These are phyloP conservation scores for Lichtheimia ramosa DNA, from an alignment of 371 early-diverging fungal species.

Conservation along the genomic window DNA sequence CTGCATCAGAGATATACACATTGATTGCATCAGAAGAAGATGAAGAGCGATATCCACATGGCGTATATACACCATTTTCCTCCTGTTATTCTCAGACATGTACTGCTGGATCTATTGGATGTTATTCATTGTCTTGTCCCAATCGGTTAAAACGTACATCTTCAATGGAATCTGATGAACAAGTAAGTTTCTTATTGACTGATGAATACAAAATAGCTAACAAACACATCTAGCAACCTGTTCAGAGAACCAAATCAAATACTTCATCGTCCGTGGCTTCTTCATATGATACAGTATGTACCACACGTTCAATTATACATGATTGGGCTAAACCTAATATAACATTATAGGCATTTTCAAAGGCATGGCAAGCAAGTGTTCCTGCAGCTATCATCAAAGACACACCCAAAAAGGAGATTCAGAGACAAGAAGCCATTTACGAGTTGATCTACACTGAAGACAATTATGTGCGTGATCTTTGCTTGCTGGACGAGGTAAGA, in stretches of 20 bases:
- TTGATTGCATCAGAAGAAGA: constrained; percentile 9
- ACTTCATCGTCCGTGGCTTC: constrained; percentile 15
- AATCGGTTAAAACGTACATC: background rate
- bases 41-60: constrained; percentile 22
- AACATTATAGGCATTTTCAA: constrained; percentile 30
- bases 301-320: background rate
- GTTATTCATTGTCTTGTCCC: background rate
- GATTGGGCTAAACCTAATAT: background rate
- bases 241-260: background rate
- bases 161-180: too few species aligned
- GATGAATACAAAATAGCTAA: too few species aligned
- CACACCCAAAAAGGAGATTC: constrained; percentile 74
- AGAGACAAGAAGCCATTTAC: constrained; percentile 92
- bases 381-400: constrained; percentile 72
- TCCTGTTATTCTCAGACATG: constrained; percentile 35
- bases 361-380: constrained; percentile 71
- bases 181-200: too few species aligned
- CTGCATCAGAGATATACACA: constrained; percentile 32
- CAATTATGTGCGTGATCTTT: constrained; percentile 83
- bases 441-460: constrained; percentile 90
- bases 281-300: constrained; percentile 41
- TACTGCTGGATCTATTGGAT: constrained; percentile 8
- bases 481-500: constrained; percentile 36
- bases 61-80: constrained; percentile 39
- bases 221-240: background rate